Evolutionary conservation across 768 basidiomycete genomes (phyloP).

Genomic region (Tricholomella constricta): DNA sequence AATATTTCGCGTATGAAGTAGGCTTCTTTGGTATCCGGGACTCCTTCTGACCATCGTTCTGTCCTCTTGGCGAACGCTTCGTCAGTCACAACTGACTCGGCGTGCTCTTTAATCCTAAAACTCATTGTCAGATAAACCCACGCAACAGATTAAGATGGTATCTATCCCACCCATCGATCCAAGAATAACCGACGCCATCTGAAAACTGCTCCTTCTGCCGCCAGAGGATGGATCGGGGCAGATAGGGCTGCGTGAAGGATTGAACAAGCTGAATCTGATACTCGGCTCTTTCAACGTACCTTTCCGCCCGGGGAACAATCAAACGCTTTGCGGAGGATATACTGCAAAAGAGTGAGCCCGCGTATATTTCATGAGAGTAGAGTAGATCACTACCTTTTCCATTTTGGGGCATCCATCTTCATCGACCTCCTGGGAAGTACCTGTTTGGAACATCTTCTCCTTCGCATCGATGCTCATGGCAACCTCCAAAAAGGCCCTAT

Average conservation of each 20-base stretch:
- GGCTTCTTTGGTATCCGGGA: constrained; percentile 96
- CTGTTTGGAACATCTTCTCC: constrained; percentile 89
- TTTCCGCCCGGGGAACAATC: constrained; percentile 82
- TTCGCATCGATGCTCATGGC: constrained; percentile 89
- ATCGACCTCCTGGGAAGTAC: constrained; percentile 70
- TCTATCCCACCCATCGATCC: constrained; percentile 86
- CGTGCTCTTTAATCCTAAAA: constrained; percentile 85
- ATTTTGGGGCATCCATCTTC: constrained; percentile 86
- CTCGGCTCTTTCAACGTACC: constrained; percentile 31
- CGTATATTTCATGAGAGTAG: not conserved
- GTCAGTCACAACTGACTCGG: constrained; percentile 74
- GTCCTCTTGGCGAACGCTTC: constrained; percentile 72
- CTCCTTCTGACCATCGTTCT: constrained; percentile 75
- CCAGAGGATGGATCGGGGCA: constrained; percentile 95
- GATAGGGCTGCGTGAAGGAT: constrained; percentile 65
- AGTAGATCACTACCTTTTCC: constrained; percentile 74
- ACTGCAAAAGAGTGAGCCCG: constrained; percentile 47
- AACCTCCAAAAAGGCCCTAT: constrained; percentile 93
- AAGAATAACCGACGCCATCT: constrained; percentile 97
- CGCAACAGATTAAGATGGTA: not conserved
- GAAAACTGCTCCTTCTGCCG: constrained; percentile 99
- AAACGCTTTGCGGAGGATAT: constrained; percentile 95
- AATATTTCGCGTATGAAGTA: constrained; percentile 93
- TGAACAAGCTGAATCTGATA: constrained; percentile 1
- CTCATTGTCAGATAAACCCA: constrained; percentile 2